Conservation (phyloP, 2,329 filamentous ascomycete genomes). For the Truncatella angustata region DNA sequence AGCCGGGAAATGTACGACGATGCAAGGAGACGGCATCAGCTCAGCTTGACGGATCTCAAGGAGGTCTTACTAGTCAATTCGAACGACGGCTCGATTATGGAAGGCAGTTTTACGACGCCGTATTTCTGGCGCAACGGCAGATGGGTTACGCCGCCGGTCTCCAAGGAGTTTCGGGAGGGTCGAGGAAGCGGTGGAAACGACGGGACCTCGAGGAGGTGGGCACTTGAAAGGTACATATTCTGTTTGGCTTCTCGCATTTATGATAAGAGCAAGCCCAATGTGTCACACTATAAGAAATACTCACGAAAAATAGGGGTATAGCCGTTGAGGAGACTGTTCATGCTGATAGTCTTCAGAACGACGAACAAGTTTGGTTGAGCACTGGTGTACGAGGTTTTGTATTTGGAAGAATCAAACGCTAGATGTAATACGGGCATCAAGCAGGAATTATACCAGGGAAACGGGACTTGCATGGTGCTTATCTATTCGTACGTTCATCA, state of each 20-base stretch:
- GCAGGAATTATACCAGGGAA: no score
- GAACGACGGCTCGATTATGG: constrained; percentile 66
- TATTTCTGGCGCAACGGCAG: constrained; percentile 72
- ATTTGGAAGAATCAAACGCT: constrained; percentile 30
- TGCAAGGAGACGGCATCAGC: constrained; percentile 61
- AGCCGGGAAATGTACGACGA: constrained; percentile 67
- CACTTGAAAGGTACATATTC: constrained; percentile 61
- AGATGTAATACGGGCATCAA: background rate
- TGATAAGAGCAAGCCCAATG: no score
- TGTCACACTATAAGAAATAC: constrained; percentile 10
- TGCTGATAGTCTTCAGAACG: constrained; percentile 60
- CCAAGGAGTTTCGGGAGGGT: constrained; percentile 32
- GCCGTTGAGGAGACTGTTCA: constrained; percentile 64
- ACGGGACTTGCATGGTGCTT: no score
- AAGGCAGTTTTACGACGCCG: constrained; percentile 78
- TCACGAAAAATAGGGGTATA: constrained; percentile 42
- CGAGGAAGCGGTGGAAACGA: constrained; percentile 71
- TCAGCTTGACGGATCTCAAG: constrained; percentile 48
- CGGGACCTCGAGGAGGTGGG: constrained; percentile 81
- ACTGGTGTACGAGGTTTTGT: constrained; percentile 83
- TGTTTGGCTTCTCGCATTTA: no score
- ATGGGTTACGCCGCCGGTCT: constrained; percentile 81
- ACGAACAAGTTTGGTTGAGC: constrained; percentile 83
- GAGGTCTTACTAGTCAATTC: constrained; percentile 77
- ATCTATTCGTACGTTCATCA: background rate